Evolutionary conservation across 208 protist species (phyloP), one percentile per base, ranked within the genome.

Genomic region (Histomonas meleagridis): DNA sequence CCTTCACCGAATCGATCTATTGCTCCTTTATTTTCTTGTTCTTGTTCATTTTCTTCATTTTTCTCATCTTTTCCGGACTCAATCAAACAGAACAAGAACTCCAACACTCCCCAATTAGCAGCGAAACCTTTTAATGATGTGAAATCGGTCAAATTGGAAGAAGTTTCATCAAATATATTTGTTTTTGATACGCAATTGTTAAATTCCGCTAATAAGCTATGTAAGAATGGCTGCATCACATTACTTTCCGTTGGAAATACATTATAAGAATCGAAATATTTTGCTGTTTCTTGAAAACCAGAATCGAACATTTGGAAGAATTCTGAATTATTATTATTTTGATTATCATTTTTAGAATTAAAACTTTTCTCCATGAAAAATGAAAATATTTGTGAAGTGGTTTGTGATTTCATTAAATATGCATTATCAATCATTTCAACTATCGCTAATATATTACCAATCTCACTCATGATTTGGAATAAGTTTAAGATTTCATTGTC

Each of bases 391-490:
- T 38, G 23, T 7, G 51, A 26, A 21, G 18, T 48, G 26, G 76
- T 32, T 38, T 40, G 32, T 28, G 9, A 38, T 21, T 86, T 86
- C 14, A 86, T 21, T 14, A 32, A 38, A 49, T 40, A 86, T 0
- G 76, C 76, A 16, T 86, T 46, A 55, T 86, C 76, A 40, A 86
- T 86, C 76, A 86, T 86, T 55, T 48, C 26, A 32, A 46, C 51
- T 38, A 55, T 55, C 9, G 76, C 76, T 26, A 86, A 86, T n/a
- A 86, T 55, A 10, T 53, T 57, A 16, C 76, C 76, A 55, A 86
- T 32, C 38, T 86, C 46, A 9, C 46, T 23, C 76, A 86, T 86
- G 23, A 86, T 57, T 16, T 43, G 46, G 16, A 86, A 55, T 9
- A 86, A 16, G 18, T 86, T 1, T 3, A 12, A 10, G 3, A 86